Evolutionary conservation across 257 asterid species (phyloP), one percentile per base, ranked within the genome.

Genomic region (Henckelia pumila): DNA sequence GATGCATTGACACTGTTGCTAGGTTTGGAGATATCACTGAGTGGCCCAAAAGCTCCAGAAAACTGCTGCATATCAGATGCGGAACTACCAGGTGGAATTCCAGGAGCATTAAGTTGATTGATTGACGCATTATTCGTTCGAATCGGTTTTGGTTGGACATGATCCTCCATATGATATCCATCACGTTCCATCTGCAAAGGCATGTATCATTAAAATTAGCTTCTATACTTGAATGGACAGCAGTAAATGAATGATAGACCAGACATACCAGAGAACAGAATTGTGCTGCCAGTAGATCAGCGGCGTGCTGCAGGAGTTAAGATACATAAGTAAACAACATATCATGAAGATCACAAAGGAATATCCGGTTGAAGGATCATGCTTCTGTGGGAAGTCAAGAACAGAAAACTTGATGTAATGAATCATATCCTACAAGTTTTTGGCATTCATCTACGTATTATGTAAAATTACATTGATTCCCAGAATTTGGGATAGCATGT

Each of bases 261-360:
- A 17, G 66, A 71, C 88, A 62, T 86, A 89, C 98, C 95, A 94
- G 86, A 47, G 87, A 76, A 75, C 73, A 73, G 79, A 78, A 94
- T 74, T 94, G 99, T 29, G 87, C 77, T 26, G 95, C 99, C 63
- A 94, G 95, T 79, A 90, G 80, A 77, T 94, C 99, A 1, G 97
- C 99, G n/a, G 70, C 78, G 74, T 88, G 88, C 99, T 94, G 99
- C 77, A 83, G 69, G 75, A 63, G 63, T 69, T 19, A 53, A 71
- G 64, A 44, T 33, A 40, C 65, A 74, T n/a, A 52, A 6, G 71
- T 78, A 61, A 79, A 77, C 68, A 76, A 57, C 40, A 61, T 1
- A 33, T 20, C 33, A 21, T 25, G 49, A 63, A 32, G 61, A 32
- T 64, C 59, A 23, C 44, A 57, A 20, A 30, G 35, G 70, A 25